A percentile compares a stretch with the other conserved stretches of the same genome.
These are phyloP conservation scores for Leptodontidium sp. DNA, from an alignment of 2,329 filamentous ascomycete genomes.

Conservation along the genomic window DNA sequence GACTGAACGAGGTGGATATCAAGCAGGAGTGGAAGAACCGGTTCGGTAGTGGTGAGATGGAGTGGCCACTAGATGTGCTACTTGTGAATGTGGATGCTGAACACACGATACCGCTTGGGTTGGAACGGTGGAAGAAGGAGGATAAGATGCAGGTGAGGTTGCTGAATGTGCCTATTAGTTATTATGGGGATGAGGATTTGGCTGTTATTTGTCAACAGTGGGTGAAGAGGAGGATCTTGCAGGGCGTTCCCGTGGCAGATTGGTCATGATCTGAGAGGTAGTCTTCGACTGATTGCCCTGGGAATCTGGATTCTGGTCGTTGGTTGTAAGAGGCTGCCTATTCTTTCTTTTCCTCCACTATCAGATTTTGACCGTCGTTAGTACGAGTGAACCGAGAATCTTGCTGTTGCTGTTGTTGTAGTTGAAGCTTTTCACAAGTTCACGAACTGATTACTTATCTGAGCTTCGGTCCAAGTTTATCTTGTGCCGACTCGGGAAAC, in stretches of 20 bases:
- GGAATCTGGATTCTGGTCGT: background rate
- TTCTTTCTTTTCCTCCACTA: too few relatives aligned
- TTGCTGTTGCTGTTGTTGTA: too few relatives aligned
- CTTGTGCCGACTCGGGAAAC: background rate
- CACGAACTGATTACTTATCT: background rate
- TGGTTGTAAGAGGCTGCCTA: too few relatives aligned
- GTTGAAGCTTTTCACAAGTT: too few relatives aligned
- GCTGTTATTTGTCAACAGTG: slow-evolving; percentile 51
- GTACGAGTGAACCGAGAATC: too few relatives aligned
- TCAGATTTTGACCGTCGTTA: too few relatives aligned
- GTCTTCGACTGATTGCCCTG: background rate
- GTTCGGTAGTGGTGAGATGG: slow-evolving; percentile 42
- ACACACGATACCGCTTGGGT: slow-evolving; percentile 32
- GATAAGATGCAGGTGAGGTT: slow-evolving; percentile 51
- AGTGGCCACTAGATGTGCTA: slow-evolving; percentile 22
- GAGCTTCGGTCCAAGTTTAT: background rate
- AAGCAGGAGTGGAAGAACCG: slow-evolving; percentile 54
- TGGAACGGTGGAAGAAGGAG: slow-evolving; percentile 41
- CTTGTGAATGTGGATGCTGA: slow-evolving; percentile 28
- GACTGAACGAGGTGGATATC: slow-evolving; percentile 48
- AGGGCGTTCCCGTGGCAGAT: slow-evolving; percentile 35
- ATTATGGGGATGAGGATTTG: slow-evolving; percentile 50
- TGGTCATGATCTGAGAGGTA: slow-evolving; percentile 11
- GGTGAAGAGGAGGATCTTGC: slow-evolving; percentile 52
- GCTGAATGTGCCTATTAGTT: slow-evolving; percentile 51